phyloP scores from a whole-genome alignment of 768 basidiomycete genomes.

The Zangia roseola region DNA sequence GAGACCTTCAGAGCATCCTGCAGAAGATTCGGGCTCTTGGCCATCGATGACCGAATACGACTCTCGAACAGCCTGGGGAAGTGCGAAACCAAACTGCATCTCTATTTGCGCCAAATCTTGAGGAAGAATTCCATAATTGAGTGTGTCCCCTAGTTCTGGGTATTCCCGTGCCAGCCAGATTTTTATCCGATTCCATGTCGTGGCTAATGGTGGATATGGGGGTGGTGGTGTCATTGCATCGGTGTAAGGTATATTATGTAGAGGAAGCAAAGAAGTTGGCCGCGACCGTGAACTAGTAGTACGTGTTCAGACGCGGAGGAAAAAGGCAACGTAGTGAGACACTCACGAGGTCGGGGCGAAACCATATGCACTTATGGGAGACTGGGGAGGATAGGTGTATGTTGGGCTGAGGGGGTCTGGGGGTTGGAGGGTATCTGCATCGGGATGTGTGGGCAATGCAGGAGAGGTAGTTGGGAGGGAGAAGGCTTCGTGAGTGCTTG shows the following conservation, averaged over 20 bases:
- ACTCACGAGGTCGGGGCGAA: constrained; percentile 58
- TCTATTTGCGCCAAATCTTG: constrained; percentile 80
- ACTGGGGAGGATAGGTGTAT: constrained; percentile 80
- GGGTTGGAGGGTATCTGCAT: constrained; percentile 51
- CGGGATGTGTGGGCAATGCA: constrained; percentile 48
- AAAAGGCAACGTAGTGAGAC: constrained; percentile 1
- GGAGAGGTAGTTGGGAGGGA: constrained; percentile 78
- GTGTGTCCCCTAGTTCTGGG: constrained; percentile 92
- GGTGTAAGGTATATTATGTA: constrained; percentile 55
- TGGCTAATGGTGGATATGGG: constrained; percentile 73
- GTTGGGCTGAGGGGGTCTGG: constrained; percentile 50
- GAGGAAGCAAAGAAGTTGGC: constrained; percentile 61
- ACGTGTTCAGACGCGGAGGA: constrained; percentile 5
- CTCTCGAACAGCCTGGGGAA: constrained; percentile 88
- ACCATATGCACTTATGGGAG: constrained; percentile 51
- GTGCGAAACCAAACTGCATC: constrained; percentile 76
- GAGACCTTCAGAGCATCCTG: constrained; percentile 85
- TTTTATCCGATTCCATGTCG: constrained; percentile 83
- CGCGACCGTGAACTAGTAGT: constrained; percentile 42
- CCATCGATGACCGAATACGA: constrained; percentile 88
- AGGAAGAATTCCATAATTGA: constrained; percentile 86
- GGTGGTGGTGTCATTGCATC: constrained; percentile 37
- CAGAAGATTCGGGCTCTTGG: constrained; percentile 88
- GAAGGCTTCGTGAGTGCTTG: constrained; percentile 85
- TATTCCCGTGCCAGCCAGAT: constrained; percentile 83